Evolutionary conservation across 2,329 filamentous ascomycete genomes (phyloP).

Genomic region (Cladosporium sp.): DNA sequence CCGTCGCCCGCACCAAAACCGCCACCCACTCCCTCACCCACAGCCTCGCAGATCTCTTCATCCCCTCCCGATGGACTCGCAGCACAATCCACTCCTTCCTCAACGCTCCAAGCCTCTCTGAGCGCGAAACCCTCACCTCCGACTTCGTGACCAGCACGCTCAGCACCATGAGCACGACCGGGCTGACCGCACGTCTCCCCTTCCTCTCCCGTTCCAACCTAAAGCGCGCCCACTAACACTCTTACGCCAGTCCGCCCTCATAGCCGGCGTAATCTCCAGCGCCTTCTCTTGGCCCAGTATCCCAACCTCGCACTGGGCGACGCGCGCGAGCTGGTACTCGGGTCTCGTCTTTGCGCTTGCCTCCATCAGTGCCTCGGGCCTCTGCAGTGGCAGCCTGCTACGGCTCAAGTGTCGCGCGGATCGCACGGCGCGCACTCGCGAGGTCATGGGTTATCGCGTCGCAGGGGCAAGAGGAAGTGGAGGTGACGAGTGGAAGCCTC

Average conservation of each 20-base stretch:
- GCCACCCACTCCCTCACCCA: background rate
- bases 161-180: background rate
- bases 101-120: background rate
- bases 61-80: background rate
- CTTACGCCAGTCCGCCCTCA: background rate
- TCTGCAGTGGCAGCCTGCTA: background rate
- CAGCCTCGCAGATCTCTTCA: background rate
- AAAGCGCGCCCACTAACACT: background rate
- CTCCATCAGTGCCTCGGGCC: background rate
- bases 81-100: background rate
- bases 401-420: background rate
- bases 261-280: slow-evolving; percentile 8
- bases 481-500: background rate
- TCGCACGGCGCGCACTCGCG: background rate
- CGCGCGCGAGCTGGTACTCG: slow-evolving; percentile 2
- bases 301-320: background rate
- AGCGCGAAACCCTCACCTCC: background rate
- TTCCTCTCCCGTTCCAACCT: background rate
- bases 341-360: background rate
- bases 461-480: background rate
- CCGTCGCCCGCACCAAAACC: background rate
- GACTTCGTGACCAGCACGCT: background rate
- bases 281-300: slow-evolving; percentile 10
- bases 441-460: background rate
- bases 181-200: background rate